A percentile compares a stretch with the other conserved stretches of the same genome.
phyloP scores from a whole-genome alignment of 192 early-diverging fungal species.

The Backusella parvicylindrica region DNA sequence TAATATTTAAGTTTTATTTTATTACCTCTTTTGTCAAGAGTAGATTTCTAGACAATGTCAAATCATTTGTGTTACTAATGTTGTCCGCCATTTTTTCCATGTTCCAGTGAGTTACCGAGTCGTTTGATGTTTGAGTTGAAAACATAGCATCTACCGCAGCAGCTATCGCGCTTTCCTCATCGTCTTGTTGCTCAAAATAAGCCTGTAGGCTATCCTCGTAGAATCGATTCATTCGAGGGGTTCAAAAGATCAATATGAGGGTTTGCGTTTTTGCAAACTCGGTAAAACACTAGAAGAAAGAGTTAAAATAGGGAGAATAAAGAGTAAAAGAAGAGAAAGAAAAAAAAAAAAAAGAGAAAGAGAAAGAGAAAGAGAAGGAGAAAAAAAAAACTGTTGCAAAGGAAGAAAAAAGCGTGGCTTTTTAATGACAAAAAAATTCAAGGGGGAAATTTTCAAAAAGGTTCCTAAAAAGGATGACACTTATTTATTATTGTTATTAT shows the following conservation, averaged over 20 bases:
- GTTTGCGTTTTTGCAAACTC: slow-evolving; percentile 2
- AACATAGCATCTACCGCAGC: slow-evolving; percentile 1
- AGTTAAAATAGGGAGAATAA: background rate
- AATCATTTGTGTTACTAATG: background rate
- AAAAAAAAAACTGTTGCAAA: background rate
- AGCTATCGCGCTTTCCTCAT: background rate
- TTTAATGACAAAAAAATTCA: slow-evolving; percentile 5
- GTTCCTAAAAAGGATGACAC: background rate
- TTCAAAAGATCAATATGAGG: slow-evolving; percentile 3
- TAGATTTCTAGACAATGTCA: slow-evolving; percentile 5
- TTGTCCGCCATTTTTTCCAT: slow-evolving; percentile 1
- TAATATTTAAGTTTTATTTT: background rate
- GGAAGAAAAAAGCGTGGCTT: background rate
- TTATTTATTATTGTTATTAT: background rate
- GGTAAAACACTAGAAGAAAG: background rate
- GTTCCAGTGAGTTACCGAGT: slow-evolving; percentile 6
- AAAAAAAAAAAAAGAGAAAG: background rate
- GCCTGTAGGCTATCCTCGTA: slow-evolving; percentile 8
- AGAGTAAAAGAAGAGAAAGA: no score
- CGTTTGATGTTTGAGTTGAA: slow-evolving; percentile 5
- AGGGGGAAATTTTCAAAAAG: background rate
- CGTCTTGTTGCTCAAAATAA: slow-evolving; percentile 14
- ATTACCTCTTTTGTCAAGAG: slow-evolving; percentile 6
- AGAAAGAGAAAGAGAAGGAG: background rate
- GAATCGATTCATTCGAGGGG: background rate